Evolutionary conservation across 768 basidiomycete genomes (phyloP), one percentile per base, ranked within the genome.

Genomic region (Phylloporus sp.): DNA sequence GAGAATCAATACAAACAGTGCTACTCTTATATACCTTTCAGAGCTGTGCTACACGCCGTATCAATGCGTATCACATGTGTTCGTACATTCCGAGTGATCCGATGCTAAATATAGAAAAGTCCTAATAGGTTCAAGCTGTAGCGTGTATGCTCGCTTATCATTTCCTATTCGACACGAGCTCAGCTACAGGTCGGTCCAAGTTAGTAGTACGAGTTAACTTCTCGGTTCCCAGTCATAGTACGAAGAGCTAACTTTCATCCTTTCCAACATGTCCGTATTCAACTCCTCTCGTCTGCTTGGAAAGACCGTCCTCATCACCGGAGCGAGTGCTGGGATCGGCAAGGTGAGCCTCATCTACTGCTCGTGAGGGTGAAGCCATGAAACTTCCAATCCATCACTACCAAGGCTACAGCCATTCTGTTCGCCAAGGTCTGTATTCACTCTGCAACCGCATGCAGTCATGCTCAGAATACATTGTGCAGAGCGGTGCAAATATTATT

Each of bases 401-500:
- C 2, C 57, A 65, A 94, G 90, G 90, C 89, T 5, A 86, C 93
- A 3, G 93, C 94, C 31, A 61, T 92, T 41, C 79, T 97, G 43
- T 97, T 95, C 57, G 93, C 94, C 36, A 93, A 85, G 76, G 90
- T 89, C 39, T 23, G 55, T 41, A 55, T 38, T 39, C 32, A 40
- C 7, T 49, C 18, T 29, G 23, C 16, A 6, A 20, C 18, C 11
- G n/a, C 45, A 4, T 9, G 32, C n/a, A 20, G 11, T 36, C 41
- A 29, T 24, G 27, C 36, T 34, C 43, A 52, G 18, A 39, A 26
- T 22, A 36, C 40, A 7, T 18, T 15, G 28, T 39, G 18, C 50
- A 92, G 86, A 91, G 84, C 38, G 94, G 94, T 38, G 84, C 91
- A 26, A 95, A 95, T 63, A 72, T 95, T 38, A 87, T 95, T 61